A percentile compares a stretch with the other conserved stretches of the same genome.
These are phyloP conservation scores for Alnus glutinosa DNA, from an alignment of 306 rosid genomes.

Conservation along the genomic window DNA sequence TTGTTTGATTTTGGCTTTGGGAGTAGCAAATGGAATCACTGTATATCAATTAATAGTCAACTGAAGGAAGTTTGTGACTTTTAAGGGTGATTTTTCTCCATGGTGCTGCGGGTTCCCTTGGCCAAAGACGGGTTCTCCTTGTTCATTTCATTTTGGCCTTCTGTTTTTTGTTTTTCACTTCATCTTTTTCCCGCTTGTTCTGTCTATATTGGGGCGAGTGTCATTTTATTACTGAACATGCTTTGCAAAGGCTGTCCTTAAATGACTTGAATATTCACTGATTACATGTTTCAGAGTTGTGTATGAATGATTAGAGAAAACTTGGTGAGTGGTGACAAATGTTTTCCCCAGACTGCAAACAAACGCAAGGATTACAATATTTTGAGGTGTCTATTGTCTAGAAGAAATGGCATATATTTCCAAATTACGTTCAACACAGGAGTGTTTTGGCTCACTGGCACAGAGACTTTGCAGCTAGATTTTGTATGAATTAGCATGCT, in stretches of 20 bases:
- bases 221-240: not conserved
- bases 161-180: not conserved
- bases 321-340: not conserved
- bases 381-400: not conserved
- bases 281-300: not conserved
- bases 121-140: not conserved
- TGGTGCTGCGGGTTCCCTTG: not conserved
- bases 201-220: not conserved
- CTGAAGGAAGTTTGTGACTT: not conserved
- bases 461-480: no score
- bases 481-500: no score
- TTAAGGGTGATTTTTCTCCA: not conserved
- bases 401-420: not conserved
- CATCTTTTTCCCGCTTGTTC: not conserved
- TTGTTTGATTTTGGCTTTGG: not conserved
- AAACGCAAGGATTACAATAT: not conserved
- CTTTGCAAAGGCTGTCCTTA: not conserved
- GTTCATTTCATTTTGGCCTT: constrained; percentile 1
- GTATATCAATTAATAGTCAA: not conserved
- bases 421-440: not conserved
- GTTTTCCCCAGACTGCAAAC: not conserved
- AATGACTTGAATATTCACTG: not conserved
- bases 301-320: not conserved
- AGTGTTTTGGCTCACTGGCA: not conserved
- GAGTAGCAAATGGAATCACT: not conserved